These are phyloP conservation scores for Chloranthus sessilifolius DNA, from an alignment of 164 flowering plant genomes.

Conservation along the genomic window DNA sequence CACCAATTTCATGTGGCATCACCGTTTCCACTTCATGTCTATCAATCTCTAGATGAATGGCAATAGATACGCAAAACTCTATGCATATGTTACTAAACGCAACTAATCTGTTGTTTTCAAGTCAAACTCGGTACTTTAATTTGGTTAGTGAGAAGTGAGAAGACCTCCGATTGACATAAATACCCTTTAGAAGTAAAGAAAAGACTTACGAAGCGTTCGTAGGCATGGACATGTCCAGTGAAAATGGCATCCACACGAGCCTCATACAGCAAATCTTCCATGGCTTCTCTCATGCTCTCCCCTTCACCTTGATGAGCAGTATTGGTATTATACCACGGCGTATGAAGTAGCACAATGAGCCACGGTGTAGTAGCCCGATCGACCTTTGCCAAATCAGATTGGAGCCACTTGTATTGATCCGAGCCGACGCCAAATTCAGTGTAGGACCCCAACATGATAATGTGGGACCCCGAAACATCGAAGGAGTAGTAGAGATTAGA, in stretches of 20 bases:
- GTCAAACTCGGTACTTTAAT: too few species aligned
- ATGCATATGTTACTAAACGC: too few species aligned
- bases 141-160: not conserved
- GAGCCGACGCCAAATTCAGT: slow-evolving; percentile 48
- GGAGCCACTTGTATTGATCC: slow-evolving; percentile 71
- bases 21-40: too few species aligned
- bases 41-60: too few species aligned
- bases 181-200: too few species aligned
- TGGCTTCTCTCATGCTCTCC: slow-evolving; percentile 64
- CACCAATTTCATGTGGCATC: too few species aligned
- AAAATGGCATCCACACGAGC: slow-evolving; percentile 75
- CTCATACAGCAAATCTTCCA: slow-evolving; percentile 61
- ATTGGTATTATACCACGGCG: slow-evolving; percentile 89
- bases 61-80: too few species aligned
- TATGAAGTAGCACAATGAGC: slow-evolving; percentile 63
- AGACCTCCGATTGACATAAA: not conserved
- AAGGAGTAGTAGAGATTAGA: slow-evolving; percentile 91
- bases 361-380: slow-evolving; percentile 69
- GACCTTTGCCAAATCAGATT: slow-evolving; percentile 47
- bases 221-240: slow-evolving; percentile 94
- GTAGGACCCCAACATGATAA: slow-evolving; percentile 86
- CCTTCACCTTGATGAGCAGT: slow-evolving; percentile 87
- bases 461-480: slow-evolving; percentile 59
- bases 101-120: too few species aligned
- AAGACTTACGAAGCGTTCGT: slow-evolving; percentile 81